Evolutionary conservation across 148 eudicot species (phyloP).

Genomic region (Camellia sinensis): DNA sequence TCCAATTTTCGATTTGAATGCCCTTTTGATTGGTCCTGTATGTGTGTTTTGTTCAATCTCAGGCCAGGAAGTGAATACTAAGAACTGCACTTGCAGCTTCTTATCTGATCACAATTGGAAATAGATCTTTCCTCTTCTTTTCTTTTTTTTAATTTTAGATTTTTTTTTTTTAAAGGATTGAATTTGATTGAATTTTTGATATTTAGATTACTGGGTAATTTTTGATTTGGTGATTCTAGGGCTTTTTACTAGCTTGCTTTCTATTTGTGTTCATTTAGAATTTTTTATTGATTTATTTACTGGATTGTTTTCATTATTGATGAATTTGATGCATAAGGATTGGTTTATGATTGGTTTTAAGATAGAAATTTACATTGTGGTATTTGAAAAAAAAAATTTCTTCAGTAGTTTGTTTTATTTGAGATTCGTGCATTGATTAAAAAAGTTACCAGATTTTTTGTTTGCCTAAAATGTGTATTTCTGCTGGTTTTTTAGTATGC

Average conservation of each 20-base stretch:
- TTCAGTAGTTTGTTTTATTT: neutral
- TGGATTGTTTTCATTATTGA: neutral
- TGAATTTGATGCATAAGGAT: constrained; percentile 3
- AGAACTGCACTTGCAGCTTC: neutral
- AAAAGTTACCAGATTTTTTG: neutral
- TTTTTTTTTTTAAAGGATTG: neutral
- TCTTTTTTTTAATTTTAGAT: neutral
- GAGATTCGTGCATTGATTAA: neutral
- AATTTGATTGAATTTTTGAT: neutral
- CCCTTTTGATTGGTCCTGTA: neutral
- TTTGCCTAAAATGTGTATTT: neutral
- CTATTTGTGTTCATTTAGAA: neutral
- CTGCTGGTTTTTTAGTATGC: constrained; percentile 4
- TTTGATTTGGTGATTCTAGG: constrained; percentile 5
- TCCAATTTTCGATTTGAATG: constrained; percentile 1
- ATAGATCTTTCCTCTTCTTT: neutral
- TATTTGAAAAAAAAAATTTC: neutral
- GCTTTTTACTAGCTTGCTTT: constrained; percentile 3
- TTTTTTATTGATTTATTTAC: neutral
- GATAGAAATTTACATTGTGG: neutral
- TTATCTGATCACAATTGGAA: neutral
- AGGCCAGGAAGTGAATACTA: neutral
- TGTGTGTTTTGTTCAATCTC: neutral
- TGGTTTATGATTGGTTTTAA: neutral
- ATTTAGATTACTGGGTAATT: neutral